Conservation (phyloP, 352 stramenopile genomes). For the Pythium biforme region DNA sequence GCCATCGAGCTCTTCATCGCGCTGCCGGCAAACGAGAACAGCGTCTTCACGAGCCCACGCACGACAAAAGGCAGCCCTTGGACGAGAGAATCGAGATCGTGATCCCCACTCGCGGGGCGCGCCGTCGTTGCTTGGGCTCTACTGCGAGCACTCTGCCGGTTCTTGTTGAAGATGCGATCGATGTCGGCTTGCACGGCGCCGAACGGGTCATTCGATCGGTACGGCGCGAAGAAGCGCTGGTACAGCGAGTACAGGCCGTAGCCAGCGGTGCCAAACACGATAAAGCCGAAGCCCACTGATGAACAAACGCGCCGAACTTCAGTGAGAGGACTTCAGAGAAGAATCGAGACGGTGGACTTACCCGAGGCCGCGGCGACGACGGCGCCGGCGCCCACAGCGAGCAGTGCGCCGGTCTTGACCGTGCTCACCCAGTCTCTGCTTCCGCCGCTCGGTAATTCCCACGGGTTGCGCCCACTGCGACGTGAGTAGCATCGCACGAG, state of each 20-base stretch:
- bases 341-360: constrained; percentile 26
- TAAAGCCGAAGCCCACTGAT: constrained; percentile 66
- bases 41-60: constrained; percentile 55
- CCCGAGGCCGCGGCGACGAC: constrained; percentile 62
- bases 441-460: constrained; percentile 9
- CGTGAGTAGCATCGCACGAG: constrained; percentile 37
- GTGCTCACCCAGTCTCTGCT: constrained; percentile 46
- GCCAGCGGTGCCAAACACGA: constrained; percentile 61
- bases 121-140: background rate
- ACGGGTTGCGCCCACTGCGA: constrained; percentile 20
- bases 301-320: too few relatives aligned
- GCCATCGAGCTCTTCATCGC: constrained; percentile 68
- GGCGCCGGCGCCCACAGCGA: constrained; percentile 54
- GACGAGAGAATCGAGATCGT: constrained; percentile 52
- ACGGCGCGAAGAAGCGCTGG: constrained; percentile 53
- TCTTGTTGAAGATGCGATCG: constrained; percentile 49
- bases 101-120: background rate
- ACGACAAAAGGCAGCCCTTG: constrained; percentile 61
- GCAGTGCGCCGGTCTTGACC: constrained; percentile 60
- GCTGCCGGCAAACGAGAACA: constrained; percentile 62
- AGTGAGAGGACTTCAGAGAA: too few relatives aligned
- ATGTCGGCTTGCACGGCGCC: constrained; percentile 41
- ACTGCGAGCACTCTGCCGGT: background rate
- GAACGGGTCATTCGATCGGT: constrained; percentile 48
- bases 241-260: constrained; percentile 79